Evolutionary conservation across 1,284 basidiomycete species (phyloP).

Genomic region (Melampsora allii-populina): DNA sequence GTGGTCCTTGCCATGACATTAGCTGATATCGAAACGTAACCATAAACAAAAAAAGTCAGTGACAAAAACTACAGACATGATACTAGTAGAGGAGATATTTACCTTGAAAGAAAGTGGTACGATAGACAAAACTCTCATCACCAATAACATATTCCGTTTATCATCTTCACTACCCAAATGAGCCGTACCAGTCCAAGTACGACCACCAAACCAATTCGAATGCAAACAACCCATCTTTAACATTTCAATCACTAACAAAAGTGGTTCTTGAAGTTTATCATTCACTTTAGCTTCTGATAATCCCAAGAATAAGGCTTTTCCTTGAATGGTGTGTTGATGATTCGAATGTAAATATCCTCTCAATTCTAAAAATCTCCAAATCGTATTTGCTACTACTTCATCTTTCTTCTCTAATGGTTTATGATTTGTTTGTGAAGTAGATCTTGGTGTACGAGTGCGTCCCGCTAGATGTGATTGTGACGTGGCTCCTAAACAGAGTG

Average conservation of each 20-base stretch:
- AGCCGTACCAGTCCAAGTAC: slow-evolving; percentile 86
- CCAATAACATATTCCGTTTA: slow-evolving; percentile 75
- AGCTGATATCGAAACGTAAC: slow-evolving; percentile 55
- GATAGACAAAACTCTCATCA: slow-evolving; percentile 93
- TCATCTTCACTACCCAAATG: slow-evolving; percentile 78
- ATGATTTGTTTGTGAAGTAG: slow-evolving; percentile 28
- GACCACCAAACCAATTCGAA: slow-evolving; percentile 82
- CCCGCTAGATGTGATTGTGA: slow-evolving; percentile 69
- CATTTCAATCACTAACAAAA: slow-evolving; percentile 88
- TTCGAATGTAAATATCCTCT: slow-evolving; percentile 81
- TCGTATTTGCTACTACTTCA: slow-evolving; percentile 94
- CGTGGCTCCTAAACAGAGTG: slow-evolving; percentile 88
- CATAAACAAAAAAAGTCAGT: slow-evolving; percentile 49
- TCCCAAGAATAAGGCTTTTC: slow-evolving; percentile 72
- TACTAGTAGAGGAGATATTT: not conserved
- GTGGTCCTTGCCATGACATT: slow-evolving; percentile 74
- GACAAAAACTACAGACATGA: not conserved
- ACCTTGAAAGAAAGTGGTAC: slow-evolving; percentile 87
- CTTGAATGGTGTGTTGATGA: slow-evolving; percentile 73
- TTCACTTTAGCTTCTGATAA: slow-evolving; percentile 74
- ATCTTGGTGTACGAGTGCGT: slow-evolving; percentile 59
- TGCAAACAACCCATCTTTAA: slow-evolving; percentile 93
- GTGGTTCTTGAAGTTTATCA: slow-evolving; percentile 96
- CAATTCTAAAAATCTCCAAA: slow-evolving; percentile 96
- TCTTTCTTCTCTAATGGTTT: slow-evolving; percentile 89